Conservation (phyloP, 495 filamentous ascomycete species). For the Cenococcum geophilum region DNA sequence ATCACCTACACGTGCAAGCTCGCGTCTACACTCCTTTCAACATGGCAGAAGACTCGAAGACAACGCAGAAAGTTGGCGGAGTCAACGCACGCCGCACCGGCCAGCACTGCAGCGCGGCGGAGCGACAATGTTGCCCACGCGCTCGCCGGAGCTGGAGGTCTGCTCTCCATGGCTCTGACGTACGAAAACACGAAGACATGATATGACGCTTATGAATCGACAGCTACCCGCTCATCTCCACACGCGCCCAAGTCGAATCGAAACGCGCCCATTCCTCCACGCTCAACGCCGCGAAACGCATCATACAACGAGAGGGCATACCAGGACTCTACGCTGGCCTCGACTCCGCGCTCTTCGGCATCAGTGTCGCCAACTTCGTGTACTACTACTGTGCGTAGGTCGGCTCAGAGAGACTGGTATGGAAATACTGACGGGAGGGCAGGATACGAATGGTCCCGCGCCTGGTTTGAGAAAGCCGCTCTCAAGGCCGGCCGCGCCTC, state of each 20-base stretch:
- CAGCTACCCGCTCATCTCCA: conserved; percentile 95
- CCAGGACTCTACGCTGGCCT: conserved; percentile 82
- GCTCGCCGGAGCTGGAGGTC: conserved; percentile 75
- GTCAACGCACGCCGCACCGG: conserved; percentile 36
- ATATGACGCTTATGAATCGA: conserved; percentile 23
- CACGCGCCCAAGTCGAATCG: conserved; percentile 94
- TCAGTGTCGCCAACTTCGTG: conserved; percentile 97
- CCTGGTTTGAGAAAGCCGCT: conserved; percentile 80
- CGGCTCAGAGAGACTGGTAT: neutral
- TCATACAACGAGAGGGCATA: conserved; percentile 85
- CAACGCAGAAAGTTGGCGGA: conserved; percentile 23
- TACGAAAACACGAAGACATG: conserved; percentile 39
- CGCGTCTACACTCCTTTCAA: neutral
- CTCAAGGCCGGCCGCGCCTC: conserved; percentile 63
- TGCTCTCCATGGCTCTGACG: conserved; percentile 93
- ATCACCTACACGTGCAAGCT: no score
- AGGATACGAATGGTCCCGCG: conserved; percentile 93
- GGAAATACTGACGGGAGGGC: conserved; percentile 9
- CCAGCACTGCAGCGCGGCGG: conserved; percentile 54
- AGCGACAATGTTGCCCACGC: conserved; percentile 91
- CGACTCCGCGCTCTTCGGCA: conserved; percentile 89
- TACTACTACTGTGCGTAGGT: conserved; percentile 83
- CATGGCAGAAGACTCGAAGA: conserved; percentile 17
- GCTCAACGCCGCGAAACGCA: conserved; percentile 72
- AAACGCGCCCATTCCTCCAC: conserved; percentile 80